Percentiles rank a stretch among this genome's conserved stretches.
phyloP scores from a whole-genome alignment of 805 yeast genomes.

The Kodamaea kakaduensis region DNA sequence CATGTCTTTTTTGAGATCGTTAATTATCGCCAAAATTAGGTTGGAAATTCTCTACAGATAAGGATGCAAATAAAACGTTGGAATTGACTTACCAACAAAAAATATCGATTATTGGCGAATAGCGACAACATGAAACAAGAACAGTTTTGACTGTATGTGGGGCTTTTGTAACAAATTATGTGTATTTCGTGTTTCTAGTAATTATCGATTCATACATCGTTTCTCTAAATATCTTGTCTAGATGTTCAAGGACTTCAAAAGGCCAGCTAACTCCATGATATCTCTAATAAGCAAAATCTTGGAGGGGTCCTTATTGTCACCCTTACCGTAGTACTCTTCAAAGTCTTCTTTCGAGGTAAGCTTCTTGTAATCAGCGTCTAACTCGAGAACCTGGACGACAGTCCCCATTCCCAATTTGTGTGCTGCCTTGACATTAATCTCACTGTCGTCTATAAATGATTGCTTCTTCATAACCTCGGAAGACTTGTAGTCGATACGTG shows the following conservation, averaged over 20 bases:
- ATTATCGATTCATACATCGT: not conserved
- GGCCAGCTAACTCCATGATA: slow-evolving; percentile 45
- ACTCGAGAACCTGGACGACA: slow-evolving; percentile 72
- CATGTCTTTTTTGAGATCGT: no score
- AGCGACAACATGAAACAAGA: no score
- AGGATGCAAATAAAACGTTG: not conserved
- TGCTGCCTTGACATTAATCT: slow-evolving; percentile 74
- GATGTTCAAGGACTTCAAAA: slow-evolving; percentile 5
- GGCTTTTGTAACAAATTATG: no score
- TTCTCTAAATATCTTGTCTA: slow-evolving; percentile 9
- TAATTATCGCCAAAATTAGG: no score
- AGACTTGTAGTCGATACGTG: slow-evolving; percentile 46
- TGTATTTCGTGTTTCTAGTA: not conserved
- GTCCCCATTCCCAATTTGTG: slow-evolving; percentile 64
- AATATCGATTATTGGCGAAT: no score
- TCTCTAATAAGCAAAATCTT: slow-evolving; percentile 52
- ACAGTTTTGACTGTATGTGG: no score
- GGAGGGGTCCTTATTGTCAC: slow-evolving; percentile 22
- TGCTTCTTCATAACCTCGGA: slow-evolving; percentile 45
- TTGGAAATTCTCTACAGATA: not conserved
- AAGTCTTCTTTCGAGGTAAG: slow-evolving; percentile 27
- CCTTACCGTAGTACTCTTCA: slow-evolving; percentile 30
- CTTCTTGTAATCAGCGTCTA: slow-evolving; percentile 48
- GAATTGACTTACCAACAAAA: not conserved
- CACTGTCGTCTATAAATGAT: slow-evolving; percentile 82